Evolutionary conservation across 768 basidiomycete species (phyloP).

Genomic region (Pleurotus salmoneostramineus): DNA sequence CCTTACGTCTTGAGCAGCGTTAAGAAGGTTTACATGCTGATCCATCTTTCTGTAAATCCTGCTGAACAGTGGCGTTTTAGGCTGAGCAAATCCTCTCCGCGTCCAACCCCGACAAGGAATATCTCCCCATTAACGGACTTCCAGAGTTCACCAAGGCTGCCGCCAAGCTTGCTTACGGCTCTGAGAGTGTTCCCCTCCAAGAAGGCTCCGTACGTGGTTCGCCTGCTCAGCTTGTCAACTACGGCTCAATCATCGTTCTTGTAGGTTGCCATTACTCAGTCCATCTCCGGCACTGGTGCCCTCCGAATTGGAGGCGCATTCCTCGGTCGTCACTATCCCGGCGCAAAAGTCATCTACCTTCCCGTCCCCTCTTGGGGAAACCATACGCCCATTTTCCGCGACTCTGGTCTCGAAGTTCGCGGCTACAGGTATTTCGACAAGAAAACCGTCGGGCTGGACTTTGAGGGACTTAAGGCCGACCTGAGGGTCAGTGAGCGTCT

Average conservation of each 20-base stretch:
- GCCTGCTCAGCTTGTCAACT: not conserved
- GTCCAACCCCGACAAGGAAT: conserved; percentile 85
- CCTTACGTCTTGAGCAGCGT: conserved; percentile 91
- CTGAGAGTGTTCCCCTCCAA: conserved; percentile 67
- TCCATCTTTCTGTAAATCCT: too few relatives aligned
- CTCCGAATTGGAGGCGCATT: conserved; percentile 94
- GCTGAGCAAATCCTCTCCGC: conserved; percentile 72
- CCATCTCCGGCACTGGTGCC: conserved; percentile 97
- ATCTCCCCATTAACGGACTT: conserved; percentile 92
- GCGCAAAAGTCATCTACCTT: conserved; percentile 85
- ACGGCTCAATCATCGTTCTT: not conserved
- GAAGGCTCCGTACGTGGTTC: conserved; percentile 60
- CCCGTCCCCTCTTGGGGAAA: conserved; percentile 97
- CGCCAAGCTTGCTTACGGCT: conserved; percentile 87
- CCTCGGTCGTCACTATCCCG: conserved; percentile 83
- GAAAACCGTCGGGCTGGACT: conserved; percentile 87
- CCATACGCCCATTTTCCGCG: conserved; percentile 90
- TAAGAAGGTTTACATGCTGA: conserved; percentile 55
- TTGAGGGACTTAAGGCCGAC: conserved; percentile 86
- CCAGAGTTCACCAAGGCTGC: conserved; percentile 83
- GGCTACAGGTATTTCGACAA: conserved; percentile 94
- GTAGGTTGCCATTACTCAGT: conserved; percentile 84
- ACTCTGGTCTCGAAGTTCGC: conserved; percentile 92
- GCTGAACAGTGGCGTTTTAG: conserved; percentile 28
- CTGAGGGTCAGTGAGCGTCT: conserved; percentile 51